Base-by-base conservation (phyloP, 257 asterid genomes). In the Mentha longifolia region DNA sequence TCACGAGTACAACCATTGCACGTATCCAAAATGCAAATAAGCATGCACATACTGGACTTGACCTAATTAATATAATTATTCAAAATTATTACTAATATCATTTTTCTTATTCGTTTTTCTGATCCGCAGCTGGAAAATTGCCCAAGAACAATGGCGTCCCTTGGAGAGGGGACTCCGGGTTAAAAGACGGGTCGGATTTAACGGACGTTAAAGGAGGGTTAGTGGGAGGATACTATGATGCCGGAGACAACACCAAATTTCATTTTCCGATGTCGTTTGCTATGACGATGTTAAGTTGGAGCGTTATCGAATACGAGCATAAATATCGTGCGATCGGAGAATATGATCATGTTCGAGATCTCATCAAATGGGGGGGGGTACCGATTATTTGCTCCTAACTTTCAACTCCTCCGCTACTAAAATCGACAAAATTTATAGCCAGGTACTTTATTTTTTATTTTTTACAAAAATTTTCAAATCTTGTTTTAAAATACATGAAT, bases 331-430 rank as follows among this genome's bases (percentile, higher is more conserved):
- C 85, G 45, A 72, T 82, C 13, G 89, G 85, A 11, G 97, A 94
- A 79, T 91, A 91, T 42, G 82, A 91, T n/a, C 97, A 89, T 47
- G 72, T 78, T 45, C 64, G 78, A 49, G 90, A 85, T 13, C 89
- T 93, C 7, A 91, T 91, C 84, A 86, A 86, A 77, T 91, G n/a
- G n/a, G n/a, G n/a, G n/a, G 98, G 98, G 98, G 98, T 17, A 90
- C 84, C 13, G 97, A 93, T 80, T 93, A 93, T 67, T 63, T 93
- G 41, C 96, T 93, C 65, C 86, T 67, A 0, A 91, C 97, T 39
- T 93, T 91, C 89, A 91, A 93, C 77, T 84, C 91, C 0, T 66
- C 96, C 7, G 88, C 98, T 7, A 77, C 92, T 3, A 75, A 3
- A 61, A 85, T 93, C 51, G 82, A 91, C 83, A 86, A 86, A 68